phyloP scores from a whole-genome alignment of 2,329 filamentous ascomycete species.

The Sporothrix euskadiensis region DNA sequence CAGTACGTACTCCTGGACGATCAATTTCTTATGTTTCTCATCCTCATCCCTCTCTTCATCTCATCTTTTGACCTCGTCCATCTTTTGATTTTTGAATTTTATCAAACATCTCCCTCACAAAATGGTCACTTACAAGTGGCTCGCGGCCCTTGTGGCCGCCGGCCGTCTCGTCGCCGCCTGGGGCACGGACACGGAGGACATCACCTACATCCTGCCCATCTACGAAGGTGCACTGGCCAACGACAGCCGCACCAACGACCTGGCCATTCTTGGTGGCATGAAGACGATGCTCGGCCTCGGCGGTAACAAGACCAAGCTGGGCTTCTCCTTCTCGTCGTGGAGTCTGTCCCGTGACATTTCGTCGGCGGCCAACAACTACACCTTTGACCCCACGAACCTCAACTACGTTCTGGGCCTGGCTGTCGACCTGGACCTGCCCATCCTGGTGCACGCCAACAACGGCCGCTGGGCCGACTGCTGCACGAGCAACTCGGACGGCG shows the following conservation, averaged over 20 bases:
- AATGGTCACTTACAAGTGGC: background rate
- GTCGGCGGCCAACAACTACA: conserved; percentile 18
- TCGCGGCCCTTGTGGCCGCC: background rate
- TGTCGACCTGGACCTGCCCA: background rate
- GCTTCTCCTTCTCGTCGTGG: conserved; percentile 16
- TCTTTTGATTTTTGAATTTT: background rate
- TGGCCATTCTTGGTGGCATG: conserved; percentile 8
- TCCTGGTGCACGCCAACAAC: conserved; percentile 16
- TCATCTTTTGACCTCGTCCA: background rate
- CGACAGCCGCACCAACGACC: conserved; percentile 13
- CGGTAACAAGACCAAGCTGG: conserved; percentile 3
- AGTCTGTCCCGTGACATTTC: background rate
- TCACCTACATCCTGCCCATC: conserved; percentile 10
- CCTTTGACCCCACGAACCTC: conserved; percentile 14
- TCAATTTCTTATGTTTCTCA: too few species aligned
- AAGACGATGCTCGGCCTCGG: conserved; percentile 5
- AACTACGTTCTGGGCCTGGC: background rate
- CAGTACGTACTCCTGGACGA: background rate
- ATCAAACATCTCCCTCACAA: background rate
- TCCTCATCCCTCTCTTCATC: background rate
- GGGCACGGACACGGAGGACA: conserved; percentile 6
- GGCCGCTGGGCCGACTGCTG: conserved; percentile 19
- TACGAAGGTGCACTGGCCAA: conserved; percentile 18
- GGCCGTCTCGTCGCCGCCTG: conserved; percentile 7
- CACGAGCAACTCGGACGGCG: conserved; percentile 17